phyloP scores from a whole-genome alignment of 305 asterid genomes.

The Petunia hybrid region DNA sequence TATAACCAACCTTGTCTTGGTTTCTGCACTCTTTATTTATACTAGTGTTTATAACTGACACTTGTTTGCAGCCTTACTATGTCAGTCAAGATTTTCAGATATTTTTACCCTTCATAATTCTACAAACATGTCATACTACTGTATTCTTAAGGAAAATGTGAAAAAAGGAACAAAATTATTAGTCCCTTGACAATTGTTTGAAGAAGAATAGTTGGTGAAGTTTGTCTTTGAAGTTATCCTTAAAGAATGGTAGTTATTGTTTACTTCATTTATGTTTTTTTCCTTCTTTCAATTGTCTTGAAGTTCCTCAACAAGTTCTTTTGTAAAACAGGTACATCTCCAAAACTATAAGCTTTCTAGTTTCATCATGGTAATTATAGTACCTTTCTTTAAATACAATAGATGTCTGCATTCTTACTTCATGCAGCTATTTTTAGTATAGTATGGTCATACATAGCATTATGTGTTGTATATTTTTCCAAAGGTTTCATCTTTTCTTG shows the following conservation, averaged over 20 bases:
- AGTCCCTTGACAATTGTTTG: not conserved
- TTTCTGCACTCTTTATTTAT: not conserved
- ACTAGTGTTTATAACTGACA: slow-evolving; percentile 19
- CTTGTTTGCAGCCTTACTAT: not conserved
- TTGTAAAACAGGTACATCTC: not conserved
- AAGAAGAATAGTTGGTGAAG: slow-evolving; percentile 4
- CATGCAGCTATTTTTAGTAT: not conserved
- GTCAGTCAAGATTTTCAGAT: not conserved
- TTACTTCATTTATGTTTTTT: slow-evolving; percentile 22
- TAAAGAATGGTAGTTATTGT: not conserved
- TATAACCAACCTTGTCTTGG: not conserved
- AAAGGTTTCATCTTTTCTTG: slow-evolving; percentile 23
- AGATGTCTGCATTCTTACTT: not conserved
- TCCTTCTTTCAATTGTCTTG: not conserved
- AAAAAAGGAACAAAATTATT: not conserved
- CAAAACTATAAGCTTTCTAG: not conserved
- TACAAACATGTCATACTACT: not conserved
- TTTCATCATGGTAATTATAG: no score
- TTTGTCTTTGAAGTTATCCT: slow-evolving; percentile 15
- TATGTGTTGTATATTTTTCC: slow-evolving; percentile 1
- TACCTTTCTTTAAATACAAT: no score
- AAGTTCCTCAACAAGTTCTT: not conserved
- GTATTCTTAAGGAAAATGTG: not conserved
- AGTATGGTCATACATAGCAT: not conserved
- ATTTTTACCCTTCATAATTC: not conserved